Percentiles rank a stretch among this genome's conserved stretches.
phyloP scores from a whole-genome alignment of 805 yeast species.

The Metschnikowia lachancei region DNA sequence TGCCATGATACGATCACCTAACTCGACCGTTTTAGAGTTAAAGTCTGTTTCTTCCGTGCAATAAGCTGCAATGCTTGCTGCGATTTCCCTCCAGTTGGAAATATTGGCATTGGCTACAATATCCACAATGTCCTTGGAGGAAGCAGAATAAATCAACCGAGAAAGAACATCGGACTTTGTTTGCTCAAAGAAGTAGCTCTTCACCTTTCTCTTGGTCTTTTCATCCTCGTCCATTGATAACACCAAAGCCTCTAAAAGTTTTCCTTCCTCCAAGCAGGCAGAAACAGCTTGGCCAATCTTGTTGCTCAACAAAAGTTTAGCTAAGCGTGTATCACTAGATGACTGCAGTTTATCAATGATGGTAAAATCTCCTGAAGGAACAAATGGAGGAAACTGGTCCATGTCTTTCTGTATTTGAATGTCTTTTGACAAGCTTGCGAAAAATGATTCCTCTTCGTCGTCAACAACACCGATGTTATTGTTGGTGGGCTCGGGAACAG shows the following conservation, averaged over 20 bases:
- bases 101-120: slow-evolving; percentile 76
- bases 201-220: slow-evolving; percentile 61
- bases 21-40: slow-evolving; percentile 52
- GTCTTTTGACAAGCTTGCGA: slow-evolving; percentile 35
- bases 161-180: slow-evolving; percentile 57
- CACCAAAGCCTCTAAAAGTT: slow-evolving; percentile 74
- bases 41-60: slow-evolving; percentile 42
- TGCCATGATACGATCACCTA: slow-evolving; percentile 73
- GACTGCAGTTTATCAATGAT: slow-evolving; percentile 35
- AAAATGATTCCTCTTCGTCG: slow-evolving; percentile 32
- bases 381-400: slow-evolving; percentile 20
- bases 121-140: slow-evolving; percentile 58
- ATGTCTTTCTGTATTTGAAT: slow-evolving; percentile 12
- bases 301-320: slow-evolving; percentile 52
- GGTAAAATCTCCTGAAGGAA: slow-evolving; percentile 57
- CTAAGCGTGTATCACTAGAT: slow-evolving; percentile 43
- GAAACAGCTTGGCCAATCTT: slow-evolving; percentile 66
- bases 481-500: not conserved
- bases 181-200: slow-evolving; percentile 65
- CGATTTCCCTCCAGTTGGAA: slow-evolving; percentile 77
- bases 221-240: slow-evolving; percentile 70
- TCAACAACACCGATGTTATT: slow-evolving; percentile 2
- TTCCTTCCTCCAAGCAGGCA: slow-evolving; percentile 58
- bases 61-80: slow-evolving; percentile 58
- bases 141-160: slow-evolving; percentile 67